Base-by-base conservation (phyloP, 139 green algal species). In the Ostreobium quekettii region DNA sequence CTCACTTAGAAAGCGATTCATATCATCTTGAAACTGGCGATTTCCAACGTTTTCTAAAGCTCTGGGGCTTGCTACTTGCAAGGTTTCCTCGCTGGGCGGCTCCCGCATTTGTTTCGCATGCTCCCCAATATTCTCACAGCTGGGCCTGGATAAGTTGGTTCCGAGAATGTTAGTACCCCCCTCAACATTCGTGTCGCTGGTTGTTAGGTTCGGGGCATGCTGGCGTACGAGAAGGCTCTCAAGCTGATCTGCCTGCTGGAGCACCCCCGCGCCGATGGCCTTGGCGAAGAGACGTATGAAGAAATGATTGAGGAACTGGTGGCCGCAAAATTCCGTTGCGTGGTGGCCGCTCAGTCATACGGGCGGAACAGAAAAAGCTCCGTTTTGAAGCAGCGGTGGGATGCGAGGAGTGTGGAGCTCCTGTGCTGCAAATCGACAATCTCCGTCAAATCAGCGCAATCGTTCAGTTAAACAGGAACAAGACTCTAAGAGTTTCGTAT, bases 151-250 rank as follows among this genome's bases (percentile, higher is more conserved):
- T n/a, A n/a, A n/a, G n/a, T n/a, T n/a, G n/a, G n/a, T n/a, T n/a
- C n/a, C n/a, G n/a, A n/a, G n/a, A n/a, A n/a, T n/a, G n/a, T n/a
- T n/a, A n/a, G n/a, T n/a, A n/a, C n/a, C n/a, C n/a, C n/a, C n/a
- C n/a, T n/a, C n/a, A n/a, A n/a, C n/a, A n/a, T n/a, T n/a, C n/a
- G n/a, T n/a, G n/a, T n/a, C n/a, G n/a, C n/a, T n/a, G n/a, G n/a
- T n/a, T n/a, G n/a, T n/a, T n/a, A 53, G 42, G 38, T 53, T 11
- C 61, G 67, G 28, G 84, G 85, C 65, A 91, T 91, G 85, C 89
- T 91, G 85, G 56, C 77, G 8, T 85, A 87, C 65, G 82, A 86
- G 56, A 68, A 67, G 6, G 85, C 80, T 29, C 74, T 95, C 42
- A 60, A 47, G n/a, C 36, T 59, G 8, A 59, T 60, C 8, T 29